These are phyloP conservation scores for Naganishia kalamii DNA, from an alignment of 768 basidiomycete genomes.

Conservation along the genomic window DNA sequence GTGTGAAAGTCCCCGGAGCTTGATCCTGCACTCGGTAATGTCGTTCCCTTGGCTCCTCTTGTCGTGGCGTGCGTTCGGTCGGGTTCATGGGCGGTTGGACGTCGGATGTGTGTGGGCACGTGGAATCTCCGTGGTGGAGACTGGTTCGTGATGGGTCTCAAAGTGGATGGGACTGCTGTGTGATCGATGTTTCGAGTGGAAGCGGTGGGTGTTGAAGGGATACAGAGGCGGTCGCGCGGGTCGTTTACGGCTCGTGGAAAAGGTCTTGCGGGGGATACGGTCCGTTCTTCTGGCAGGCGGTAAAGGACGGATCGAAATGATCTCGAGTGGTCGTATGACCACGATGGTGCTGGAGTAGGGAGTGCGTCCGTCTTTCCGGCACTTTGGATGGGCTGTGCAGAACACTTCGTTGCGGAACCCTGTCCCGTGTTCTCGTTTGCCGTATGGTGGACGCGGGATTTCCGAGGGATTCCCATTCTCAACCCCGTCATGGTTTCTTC, in stretches of 20 bases:
- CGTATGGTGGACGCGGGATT: not conserved
- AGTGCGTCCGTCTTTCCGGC: not conserved
- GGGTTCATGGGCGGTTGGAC: not conserved
- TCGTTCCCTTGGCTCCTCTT: not conserved
- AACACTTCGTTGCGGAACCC: not conserved
- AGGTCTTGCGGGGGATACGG: not conserved
- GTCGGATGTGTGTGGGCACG: conserved; percentile 5
- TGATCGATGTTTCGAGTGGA: not conserved
- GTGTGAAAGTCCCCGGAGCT: conserved; percentile 22
- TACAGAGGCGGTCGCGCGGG: not conserved
- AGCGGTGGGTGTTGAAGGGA: not conserved
- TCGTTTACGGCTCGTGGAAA: not conserved
- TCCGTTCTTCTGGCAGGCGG: not conserved
- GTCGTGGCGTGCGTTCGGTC: not conserved
- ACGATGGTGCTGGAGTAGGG: not conserved
- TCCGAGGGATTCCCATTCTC: not conserved
- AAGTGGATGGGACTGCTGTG: not conserved
- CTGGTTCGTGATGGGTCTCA: not conserved
- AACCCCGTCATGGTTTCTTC: not conserved
- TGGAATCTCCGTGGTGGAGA: not conserved
- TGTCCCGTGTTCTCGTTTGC: not conserved
- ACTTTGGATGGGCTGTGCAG: not conserved
- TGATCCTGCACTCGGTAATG: not conserved
- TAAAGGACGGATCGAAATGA: not conserved
- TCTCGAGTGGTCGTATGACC: not conserved